Evolutionary conservation across 495 filamentous ascomycete genomes (phyloP), one percentile per base, ranked within the genome.

Genomic region (Xylaria castorea): DNA sequence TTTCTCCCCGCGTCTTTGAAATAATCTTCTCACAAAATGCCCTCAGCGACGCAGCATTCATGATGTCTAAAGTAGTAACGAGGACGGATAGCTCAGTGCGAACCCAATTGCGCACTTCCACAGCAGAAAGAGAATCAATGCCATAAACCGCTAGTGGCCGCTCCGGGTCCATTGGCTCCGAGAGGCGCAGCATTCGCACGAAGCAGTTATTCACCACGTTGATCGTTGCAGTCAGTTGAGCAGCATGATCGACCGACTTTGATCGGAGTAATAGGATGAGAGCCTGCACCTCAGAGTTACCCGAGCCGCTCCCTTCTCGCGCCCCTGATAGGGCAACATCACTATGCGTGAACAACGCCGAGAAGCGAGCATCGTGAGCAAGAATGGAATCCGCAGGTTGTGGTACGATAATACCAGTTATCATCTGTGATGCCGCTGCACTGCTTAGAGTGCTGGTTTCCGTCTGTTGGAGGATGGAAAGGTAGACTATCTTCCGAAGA

Each of bases 61-160:
- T 53, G 9, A 53, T 53, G 22, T 53, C 50, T 27, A 53, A 53
- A n/a, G 50, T 53, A 14, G 50, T 53, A 53, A 53, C 3, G 50
- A 53, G 50, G 3, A 53, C 50, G 5, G 50, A 53, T 0, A 27
- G 50, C 11, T 53, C 50, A 53, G 50, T 53, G 11, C 50, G 50
- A 27, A 53, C 50, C 50, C 50, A 87, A 50, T 81, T 83, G 16
- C 85, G 75, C 61, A 87, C 82, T 75, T 88, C 86, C 34, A 82
- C 81, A 3, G 82, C 85, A 34, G 86, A 76, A 69, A 87, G 80
- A 51, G 81, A 84, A 69, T 88, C 85, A 36, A 89, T 78, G n/a
- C 82, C 83, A 71, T 84, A 89, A 25, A 74, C 75, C 5, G 80
- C 75, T 48, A 88, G 73, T n/a, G 84, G 77, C 60, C 81, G 70